Evolutionary conservation across 495 filamentous ascomycete species (phyloP), one percentile per base, ranked within the genome.

Genomic region (Penicillium riverlandense): DNA sequence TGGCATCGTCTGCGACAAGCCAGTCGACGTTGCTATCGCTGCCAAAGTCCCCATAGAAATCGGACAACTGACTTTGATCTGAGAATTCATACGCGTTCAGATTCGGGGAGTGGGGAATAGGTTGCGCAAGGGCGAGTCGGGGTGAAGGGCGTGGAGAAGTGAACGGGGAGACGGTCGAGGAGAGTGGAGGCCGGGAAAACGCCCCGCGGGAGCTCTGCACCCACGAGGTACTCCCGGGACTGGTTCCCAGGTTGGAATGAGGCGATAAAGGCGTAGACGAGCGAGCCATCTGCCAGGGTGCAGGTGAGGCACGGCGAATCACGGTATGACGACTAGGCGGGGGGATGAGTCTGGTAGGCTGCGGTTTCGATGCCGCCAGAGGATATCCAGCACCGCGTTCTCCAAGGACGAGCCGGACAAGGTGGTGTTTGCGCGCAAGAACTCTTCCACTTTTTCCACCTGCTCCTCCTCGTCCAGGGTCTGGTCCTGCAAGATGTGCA

Each of bases 81-180:
- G 81, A 83, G 59, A 96, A 95, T 59, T 95, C 88, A 64, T 97
- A 97, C 11, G 92, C 89, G 59, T 90, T 95, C 40, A 97, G 58
- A 55, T 77, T 95, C 28, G 94, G 94, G 41, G 90, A 96, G 57
- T 97, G 90, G 5, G 94, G 92, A 46, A 99, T 94, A n/a, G 94
- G 94, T 35, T 83, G 87, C 1, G 90, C 86, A 55, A 96, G 85
- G 27, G 89, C 88, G 33, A 96, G 82, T 43, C 94, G 80, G 29
- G 94, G 94, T 8, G 94, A 97, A 11, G 94, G 89, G 36, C 90
- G 83, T 28, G 94, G 94, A 8, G 92, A 97, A 41, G 84, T 86
- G 58, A 99, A 99, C 2, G 94, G 94, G 13, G 91, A 96, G 22
- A 57, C 70, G 10, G 70, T 73, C 11, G 68, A 70, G 36, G 70